Conservation (phyloP, 2,329 filamentous ascomycete genomes). For the Lasiodiplodia citricola region DNA sequence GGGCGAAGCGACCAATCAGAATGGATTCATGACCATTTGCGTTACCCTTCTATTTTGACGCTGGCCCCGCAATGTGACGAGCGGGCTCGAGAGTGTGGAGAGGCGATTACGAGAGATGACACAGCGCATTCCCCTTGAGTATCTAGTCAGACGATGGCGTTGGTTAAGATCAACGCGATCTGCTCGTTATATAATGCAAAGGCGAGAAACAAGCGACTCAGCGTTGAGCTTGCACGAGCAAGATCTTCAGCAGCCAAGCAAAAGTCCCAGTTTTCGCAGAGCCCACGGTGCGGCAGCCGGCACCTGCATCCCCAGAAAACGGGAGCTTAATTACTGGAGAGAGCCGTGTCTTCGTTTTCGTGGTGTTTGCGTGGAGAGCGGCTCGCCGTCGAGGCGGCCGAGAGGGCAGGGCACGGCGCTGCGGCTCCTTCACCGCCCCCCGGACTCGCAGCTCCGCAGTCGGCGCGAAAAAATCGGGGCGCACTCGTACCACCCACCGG, state of each 20-base stretch:
- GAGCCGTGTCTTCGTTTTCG: background rate
- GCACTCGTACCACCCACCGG: slow-evolving; percentile 17
- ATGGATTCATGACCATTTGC: background rate
- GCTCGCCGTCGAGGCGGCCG: background rate
- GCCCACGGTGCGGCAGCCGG: slow-evolving; percentile 2
- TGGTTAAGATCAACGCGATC: slow-evolving; percentile 14
- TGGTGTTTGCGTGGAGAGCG: background rate
- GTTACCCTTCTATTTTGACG: background rate
- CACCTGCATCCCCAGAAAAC: slow-evolving; percentile 18
- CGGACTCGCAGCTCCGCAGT: background rate
- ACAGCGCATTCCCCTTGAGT: background rate
- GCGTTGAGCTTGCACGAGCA: background rate
- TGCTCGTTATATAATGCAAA: background rate
- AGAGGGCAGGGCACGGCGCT: background rate
- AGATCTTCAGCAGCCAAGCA: slow-evolving; percentile 15
- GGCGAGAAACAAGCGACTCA: slow-evolving; percentile 8
- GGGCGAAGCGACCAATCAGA: background rate
- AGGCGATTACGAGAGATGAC: background rate
- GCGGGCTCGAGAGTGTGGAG: background rate
- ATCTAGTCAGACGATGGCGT: background rate
- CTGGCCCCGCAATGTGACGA: background rate
- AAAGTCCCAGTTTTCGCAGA: slow-evolving; percentile 12
- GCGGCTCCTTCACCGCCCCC: background rate
- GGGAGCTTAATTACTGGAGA: slow-evolving; percentile 1
- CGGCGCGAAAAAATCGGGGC: slow-evolving; percentile 14